Base-by-base conservation (phyloP, 371 early-diverging fungal species). In the Rhizopus delemar region DNA sequence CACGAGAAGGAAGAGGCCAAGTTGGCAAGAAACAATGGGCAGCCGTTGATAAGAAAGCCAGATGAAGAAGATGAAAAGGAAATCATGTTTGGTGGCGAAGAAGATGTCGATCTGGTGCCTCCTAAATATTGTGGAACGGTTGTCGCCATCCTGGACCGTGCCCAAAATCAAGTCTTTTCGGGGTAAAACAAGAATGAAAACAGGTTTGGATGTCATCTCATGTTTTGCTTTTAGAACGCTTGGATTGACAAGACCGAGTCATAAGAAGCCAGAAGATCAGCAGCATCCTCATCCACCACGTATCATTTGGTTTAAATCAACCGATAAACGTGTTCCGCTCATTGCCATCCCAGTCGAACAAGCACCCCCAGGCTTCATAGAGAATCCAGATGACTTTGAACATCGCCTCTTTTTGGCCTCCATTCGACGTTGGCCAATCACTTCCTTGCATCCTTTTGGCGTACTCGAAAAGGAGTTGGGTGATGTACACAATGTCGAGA, bases 301-400 rank as follows among this genome's bases (percentile, higher is more conserved):
- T 31, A 84, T 87, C 41, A 81, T 90, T n/a, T 93, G 93, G 93
- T 93, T 94, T 72, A 86, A 85, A 68, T 93, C 94, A 6, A 86
- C 86, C 3, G 93, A 93, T 66, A 83, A 84, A 56, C 86, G 92
- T 5, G 83, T 90, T 3, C 94, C 94, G 3, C 75, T 86, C 53
- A 85, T 94, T 60, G 81, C 86, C 15, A 86, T 94, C 38, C 87
- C 90, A 1, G 73, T 80, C 29, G 86, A 85, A 56, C 77, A 90
- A 59, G 90, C 86, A 0, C 87, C 90, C 7, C 51, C 53, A 11
- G 87, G 90, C 31, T 87, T 89, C 56, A 69, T 90, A 28, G 80
- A 86, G 36, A 74, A 82, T 35, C 86, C 84, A 46, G 62, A 80
- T 13, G 62, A 69, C 3, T 90, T 81, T 69, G 73, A 68, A 15